Evolutionary conservation across 179 eudicot species (phyloP).

Genomic region (Pouteria campechiana): DNA sequence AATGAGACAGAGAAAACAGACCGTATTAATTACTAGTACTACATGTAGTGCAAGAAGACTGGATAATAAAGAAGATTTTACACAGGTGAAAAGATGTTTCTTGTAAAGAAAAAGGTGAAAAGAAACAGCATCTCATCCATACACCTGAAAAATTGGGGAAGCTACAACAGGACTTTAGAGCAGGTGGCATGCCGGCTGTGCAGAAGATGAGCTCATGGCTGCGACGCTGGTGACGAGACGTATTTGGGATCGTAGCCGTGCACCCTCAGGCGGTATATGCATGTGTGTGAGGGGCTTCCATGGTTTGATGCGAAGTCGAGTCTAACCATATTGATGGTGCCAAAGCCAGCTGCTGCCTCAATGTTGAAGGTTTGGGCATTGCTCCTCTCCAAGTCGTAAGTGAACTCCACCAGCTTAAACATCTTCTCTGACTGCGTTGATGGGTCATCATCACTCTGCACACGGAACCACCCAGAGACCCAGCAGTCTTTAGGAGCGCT

Average conservation of each 20-base stretch:
- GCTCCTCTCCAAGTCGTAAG: slow-evolving; percentile 81
- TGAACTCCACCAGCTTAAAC: slow-evolving; percentile 58
- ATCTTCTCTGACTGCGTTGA: slow-evolving; percentile 23
- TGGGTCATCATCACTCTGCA: slow-evolving; percentile 5
- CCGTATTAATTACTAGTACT: too few species aligned
- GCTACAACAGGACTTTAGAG: too few species aligned
- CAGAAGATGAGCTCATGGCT: too few species aligned
- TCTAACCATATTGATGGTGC: slow-evolving; percentile 46
- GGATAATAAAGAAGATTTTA: too few species aligned
- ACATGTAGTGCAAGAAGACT: too few species aligned
- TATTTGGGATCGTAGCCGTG: slow-evolving; percentile 61
- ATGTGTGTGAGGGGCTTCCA: slow-evolving; percentile 58
- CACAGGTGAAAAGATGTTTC: too few species aligned
- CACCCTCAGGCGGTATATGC: slow-evolving; percentile 88
- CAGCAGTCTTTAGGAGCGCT: slow-evolving; percentile 67
- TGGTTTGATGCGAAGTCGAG: slow-evolving; percentile 76
- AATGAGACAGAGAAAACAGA: too few species aligned
- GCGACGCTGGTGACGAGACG: slow-evolving; percentile 14
- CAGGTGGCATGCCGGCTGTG: too few species aligned
- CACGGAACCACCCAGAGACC: slow-evolving; percentile 39
- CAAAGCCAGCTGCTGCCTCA: slow-evolving; percentile 26
- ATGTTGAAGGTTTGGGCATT: slow-evolving; percentile 68
- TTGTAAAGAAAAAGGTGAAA: too few species aligned
- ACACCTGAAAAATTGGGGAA: too few species aligned
- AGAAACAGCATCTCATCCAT: too few species aligned